Evolutionary conservation across 2,329 filamentous ascomycete species (phyloP).

Genomic region (Exophiala phaeomuriformis): DNA sequence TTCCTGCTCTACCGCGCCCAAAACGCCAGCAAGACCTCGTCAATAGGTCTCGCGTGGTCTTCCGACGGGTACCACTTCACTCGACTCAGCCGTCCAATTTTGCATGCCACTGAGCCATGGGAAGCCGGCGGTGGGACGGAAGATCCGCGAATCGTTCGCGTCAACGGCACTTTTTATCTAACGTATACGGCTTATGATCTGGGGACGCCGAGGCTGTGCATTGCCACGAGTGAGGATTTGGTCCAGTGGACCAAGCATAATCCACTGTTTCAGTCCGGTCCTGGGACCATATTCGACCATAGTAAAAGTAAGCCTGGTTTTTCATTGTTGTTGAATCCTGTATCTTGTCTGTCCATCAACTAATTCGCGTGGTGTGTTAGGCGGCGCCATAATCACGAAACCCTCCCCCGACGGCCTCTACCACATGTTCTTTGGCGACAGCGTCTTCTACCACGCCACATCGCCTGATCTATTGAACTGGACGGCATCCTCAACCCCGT

Average conservation of each 20-base stretch:
- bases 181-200: conserved; percentile 35
- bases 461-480: conserved; percentile 32
- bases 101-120: conserved; percentile 32
- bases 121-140: conserved; percentile 32
- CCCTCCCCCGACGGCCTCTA: conserved; percentile 30
- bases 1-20: conserved; percentile 36
- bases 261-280: conserved; percentile 16
- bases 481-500: conserved; percentile 26
- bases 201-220: conserved; percentile 31
- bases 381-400: conserved; percentile 28
- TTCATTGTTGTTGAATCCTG: too few species aligned
- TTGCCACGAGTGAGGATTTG: conserved; percentile 35
- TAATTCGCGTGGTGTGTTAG: neutral
- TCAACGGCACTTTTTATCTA: conserved; percentile 35
- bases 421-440: conserved; percentile 34
- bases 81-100: conserved; percentile 30
- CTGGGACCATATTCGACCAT: neutral
- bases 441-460: conserved; percentile 29
- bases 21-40: conserved; percentile 30
- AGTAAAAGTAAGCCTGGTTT: conserved; percentile 3
- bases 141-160: conserved; percentile 33
- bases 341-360: neutral
- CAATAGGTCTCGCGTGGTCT: conserved; percentile 35
- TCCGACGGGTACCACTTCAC: conserved; percentile 34
- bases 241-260: conserved; percentile 32